These are phyloP conservation scores for Globisporangium nunn DNA, from an alignment of 352 stramenopile species.

Conservation along the genomic window DNA sequence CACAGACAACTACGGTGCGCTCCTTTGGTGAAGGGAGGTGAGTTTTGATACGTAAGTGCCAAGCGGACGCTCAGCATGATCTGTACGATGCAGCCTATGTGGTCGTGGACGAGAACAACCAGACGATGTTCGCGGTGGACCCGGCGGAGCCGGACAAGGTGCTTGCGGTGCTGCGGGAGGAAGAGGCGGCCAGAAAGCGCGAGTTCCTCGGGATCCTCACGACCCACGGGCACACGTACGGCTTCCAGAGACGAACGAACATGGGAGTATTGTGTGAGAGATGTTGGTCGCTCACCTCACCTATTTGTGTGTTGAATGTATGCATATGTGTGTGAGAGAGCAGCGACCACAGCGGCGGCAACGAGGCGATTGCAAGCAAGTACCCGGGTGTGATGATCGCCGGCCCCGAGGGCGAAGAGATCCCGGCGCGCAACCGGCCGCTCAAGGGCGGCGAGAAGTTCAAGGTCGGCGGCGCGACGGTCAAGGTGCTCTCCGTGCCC, in stretches of 20 bases:
- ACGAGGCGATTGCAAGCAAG: constrained; percentile 50
- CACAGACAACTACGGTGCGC: constrained; percentile 71
- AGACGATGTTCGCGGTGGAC: constrained; percentile 80
- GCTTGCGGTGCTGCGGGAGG: constrained; percentile 57
- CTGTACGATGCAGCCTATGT: constrained; percentile 40
- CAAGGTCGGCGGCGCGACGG: constrained; percentile 57
- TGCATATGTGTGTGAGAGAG: not conserved
- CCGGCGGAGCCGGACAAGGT: constrained; percentile 61
- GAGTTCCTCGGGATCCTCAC: constrained; percentile 86
- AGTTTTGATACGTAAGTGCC: not conserved
- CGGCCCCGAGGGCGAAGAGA: constrained; percentile 65
- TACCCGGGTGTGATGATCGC: constrained; percentile 65
- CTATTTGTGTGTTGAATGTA: not conserved
- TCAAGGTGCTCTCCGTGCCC: constrained; percentile 71
- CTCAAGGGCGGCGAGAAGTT: constrained; percentile 81
- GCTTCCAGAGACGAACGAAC: too few species aligned
- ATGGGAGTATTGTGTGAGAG: not conserved
- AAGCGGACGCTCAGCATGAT: not conserved
- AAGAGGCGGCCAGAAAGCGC: constrained; percentile 53
- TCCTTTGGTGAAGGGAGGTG: not conserved
- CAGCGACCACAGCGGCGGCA: constrained; percentile 79
- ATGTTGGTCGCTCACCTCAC: not conserved
- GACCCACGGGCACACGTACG: constrained; percentile 90
- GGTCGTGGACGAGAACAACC: constrained; percentile 73
- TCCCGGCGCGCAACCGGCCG: constrained; percentile 56